Conservation (phyloP, 106 monocot species). For the Platanthera guangdongensis region DNA sequence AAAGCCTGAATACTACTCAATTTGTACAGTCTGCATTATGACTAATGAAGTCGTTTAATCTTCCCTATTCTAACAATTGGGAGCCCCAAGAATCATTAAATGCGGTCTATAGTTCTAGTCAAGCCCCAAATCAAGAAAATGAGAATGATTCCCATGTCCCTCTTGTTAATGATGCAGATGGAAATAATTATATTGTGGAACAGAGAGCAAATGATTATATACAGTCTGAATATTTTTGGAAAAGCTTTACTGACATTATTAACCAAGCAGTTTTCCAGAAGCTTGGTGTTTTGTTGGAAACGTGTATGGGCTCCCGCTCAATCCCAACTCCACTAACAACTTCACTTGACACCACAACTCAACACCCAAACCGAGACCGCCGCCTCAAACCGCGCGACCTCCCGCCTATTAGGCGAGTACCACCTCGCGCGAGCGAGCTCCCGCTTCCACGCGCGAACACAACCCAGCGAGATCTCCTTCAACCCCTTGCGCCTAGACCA, state of each 20-base stretch:
- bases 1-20: slow-evolving; percentile 60
- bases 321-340: too few species aligned
- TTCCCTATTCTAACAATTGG: slow-evolving; percentile 11
- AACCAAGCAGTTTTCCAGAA: slow-evolving; percentile 43
- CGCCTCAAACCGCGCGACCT: too few species aligned
- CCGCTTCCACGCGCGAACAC: too few species aligned
- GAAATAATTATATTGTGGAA: background rate
- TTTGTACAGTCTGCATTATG: slow-evolving; percentile 92
- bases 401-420: too few species aligned
- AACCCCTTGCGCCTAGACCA: too few species aligned
- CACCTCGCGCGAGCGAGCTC: too few species aligned
- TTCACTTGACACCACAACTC: too few species aligned
- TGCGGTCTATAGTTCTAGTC: slow-evolving; percentile 7
- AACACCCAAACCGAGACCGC: too few species aligned
- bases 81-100: slow-evolving; percentile 12
- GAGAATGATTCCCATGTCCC: slow-evolving; percentile 3
- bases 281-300: too few species aligned
- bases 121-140: slow-evolving; percentile 14
- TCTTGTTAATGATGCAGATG: slow-evolving; percentile 4
- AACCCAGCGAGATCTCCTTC: too few species aligned
- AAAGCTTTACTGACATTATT: slow-evolving; percentile 35
- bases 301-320: too few species aligned
- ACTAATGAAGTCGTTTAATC: slow-evolving; percentile 50
- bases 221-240: slow-evolving; percentile 61
- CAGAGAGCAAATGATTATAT: slow-evolving; percentile 2